Percentiles rank a stretch among this genome's conserved stretches.
Conservation (phyloP, 257 asterid genomes). For the Echium plantagineum region DNA sequence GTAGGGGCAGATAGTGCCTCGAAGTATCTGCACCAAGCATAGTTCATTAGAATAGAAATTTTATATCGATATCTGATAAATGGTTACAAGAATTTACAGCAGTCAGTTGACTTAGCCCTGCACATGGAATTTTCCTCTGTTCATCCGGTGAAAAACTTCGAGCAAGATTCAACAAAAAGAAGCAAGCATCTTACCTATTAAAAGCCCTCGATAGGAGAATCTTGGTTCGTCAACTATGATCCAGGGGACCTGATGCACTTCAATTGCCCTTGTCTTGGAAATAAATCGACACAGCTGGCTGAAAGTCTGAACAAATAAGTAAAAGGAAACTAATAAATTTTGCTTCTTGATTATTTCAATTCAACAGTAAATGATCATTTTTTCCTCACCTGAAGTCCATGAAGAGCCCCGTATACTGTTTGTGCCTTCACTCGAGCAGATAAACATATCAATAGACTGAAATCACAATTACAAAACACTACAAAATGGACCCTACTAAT, state of each 20-base stretch:
- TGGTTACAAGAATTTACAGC: too few relatives aligned
- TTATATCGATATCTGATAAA: too few relatives aligned
- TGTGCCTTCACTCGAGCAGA: conserved; percentile 54
- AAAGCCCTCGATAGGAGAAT: conserved; percentile 80
- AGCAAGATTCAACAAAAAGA: conserved; percentile 2
- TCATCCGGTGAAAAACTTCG: background rate
- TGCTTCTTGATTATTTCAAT: background rate
- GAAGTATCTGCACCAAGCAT: conserved; percentile 55
- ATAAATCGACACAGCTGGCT: conserved; percentile 77
- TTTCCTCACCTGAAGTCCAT: conserved; percentile 64
- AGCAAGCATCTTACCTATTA: conserved; percentile 49
- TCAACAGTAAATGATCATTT: background rate
- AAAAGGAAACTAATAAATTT: conserved; percentile 5
- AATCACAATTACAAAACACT: background rate
- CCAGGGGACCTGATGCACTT: conserved; percentile 78
- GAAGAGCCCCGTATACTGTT: conserved; percentile 87
- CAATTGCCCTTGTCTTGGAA: conserved; percentile 40
- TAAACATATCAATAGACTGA: background rate
- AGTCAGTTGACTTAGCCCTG: too few relatives aligned
- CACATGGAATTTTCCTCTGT: background rate
- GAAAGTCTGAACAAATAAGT: conserved; percentile 56
- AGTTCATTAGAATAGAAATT: background rate
- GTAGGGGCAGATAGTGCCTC: conserved; percentile 70
- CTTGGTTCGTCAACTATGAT: conserved; percentile 70
- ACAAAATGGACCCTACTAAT: background rate